Base-by-base conservation (phyloP, 139 green algal species). In the Coccomyxa sp. region DNA sequence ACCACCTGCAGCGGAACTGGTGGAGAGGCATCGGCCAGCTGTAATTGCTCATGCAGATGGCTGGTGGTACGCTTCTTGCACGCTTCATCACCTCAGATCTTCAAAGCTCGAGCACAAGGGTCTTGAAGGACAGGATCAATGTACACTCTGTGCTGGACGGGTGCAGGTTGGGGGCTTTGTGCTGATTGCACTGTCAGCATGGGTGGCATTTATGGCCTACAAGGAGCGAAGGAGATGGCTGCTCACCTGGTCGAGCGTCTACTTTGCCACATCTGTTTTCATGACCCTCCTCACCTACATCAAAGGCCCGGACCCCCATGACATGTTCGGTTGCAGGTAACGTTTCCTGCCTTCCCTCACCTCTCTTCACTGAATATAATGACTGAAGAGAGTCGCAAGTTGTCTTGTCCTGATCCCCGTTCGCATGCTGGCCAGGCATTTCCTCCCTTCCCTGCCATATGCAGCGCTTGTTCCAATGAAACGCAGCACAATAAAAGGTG, bases 231-330 rank as follows among this genome's bases (percentile, higher is more conserved):
- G 63, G 21, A 21, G 63, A 25, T 71, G 63, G 63, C 63, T 71
- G 18, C 63, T 71, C 63, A 71, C 63, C 18, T 71, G 63, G 63
- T 71, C 63, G 63, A 71, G 63, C 63, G 21, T 71, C 7, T 71
- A 71, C 21, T 21, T 21, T 28, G 63, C 63, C 18, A 25, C 21
- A 21, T 21, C 63, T 25, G 63, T 71, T 25, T 71, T 71, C 63
- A 71, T 71, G 63, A 71, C 63, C 63, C 63, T 71, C 63, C 63
- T 71, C 18, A 71, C 63, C 63, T 71, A 71, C 63, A 71, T 71
- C 18, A 71, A 71, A 9, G 63, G 63, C 18, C 63, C 63, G 7
- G 63, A 71, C 21, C 63, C 63, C 18, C 63, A 71, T 25, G 63
- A 71, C 63, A 71, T 71, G 63, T 71, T 71, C 10, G 63, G 63